Conservation (phyloP, 257 asterid species). For the Gentiana macrophylla region DNA sequence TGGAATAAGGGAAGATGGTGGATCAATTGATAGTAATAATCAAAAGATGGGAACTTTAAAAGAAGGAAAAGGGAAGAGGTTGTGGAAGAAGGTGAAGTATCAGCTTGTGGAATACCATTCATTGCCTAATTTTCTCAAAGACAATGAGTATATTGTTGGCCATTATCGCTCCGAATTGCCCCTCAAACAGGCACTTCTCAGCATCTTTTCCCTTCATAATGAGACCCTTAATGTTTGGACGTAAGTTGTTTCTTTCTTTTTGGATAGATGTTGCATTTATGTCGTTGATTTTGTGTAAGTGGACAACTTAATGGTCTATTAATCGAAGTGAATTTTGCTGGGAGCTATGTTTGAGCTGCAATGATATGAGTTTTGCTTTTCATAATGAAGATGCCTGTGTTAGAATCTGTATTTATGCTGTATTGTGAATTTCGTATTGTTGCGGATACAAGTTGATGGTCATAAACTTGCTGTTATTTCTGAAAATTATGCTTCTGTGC, state of each 20-base stretch:
- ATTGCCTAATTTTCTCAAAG: conserved; percentile 82
- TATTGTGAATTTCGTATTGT: no score
- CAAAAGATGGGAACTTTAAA: conserved; percentile 7
- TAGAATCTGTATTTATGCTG: no score
- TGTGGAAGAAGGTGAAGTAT: conserved; percentile 84
- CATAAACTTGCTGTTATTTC: no score
- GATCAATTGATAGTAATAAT: conserved; percentile 26
- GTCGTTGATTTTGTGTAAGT: no score
- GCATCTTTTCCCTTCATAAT: conserved; percentile 73
- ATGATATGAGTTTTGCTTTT: no score
- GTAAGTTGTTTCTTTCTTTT: conserved; percentile 25
- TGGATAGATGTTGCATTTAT: no score
- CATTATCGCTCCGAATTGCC: conserved; percentile 88
- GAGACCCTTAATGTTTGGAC: conserved; percentile 97
- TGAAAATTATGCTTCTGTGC: no score
- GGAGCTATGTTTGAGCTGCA: no score
- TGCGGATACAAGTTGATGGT: no score
- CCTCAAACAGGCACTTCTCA: conserved; percentile 57
- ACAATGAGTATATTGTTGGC: conserved; percentile 66
- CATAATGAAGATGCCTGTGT: no score
- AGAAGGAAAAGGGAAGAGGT: conserved; percentile 52
- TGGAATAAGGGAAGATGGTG: conserved; percentile 13
- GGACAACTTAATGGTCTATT: no score
- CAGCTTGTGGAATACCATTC: conserved; percentile 89
- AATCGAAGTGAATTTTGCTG: no score